phyloP scores from a whole-genome alignment of 495 filamentous ascomycete genomes.

The Opeltia flavorubescens region DNA sequence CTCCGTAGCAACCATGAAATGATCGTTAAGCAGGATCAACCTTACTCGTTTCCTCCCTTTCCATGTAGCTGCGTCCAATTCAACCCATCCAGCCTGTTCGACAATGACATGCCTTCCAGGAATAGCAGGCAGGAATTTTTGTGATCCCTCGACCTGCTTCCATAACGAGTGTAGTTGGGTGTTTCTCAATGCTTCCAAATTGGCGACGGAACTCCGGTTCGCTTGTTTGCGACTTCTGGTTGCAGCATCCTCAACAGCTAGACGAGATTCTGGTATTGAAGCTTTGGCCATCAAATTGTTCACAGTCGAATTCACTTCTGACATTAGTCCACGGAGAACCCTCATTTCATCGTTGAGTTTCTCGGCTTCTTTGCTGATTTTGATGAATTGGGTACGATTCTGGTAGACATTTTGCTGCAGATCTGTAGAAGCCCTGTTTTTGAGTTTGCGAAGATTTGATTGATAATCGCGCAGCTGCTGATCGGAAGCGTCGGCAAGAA shows the following conservation, averaged over 20 bases:
- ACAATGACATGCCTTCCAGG: constrained; percentile 83
- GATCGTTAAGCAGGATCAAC: constrained; percentile 87
- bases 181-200: constrained; percentile 91
- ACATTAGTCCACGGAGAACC: constrained; percentile 71
- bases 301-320: constrained; percentile 69
- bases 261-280: constrained; percentile 16
- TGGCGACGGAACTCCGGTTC: constrained; percentile 56
- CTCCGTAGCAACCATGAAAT: constrained; percentile 74
- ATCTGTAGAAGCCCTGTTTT: constrained; percentile 71
- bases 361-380: constrained; percentile 97
- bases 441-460: constrained; percentile 56
- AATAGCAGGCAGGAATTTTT: constrained; percentile 87
- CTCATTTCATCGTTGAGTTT: constrained; percentile 96
- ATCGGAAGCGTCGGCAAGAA: constrained; percentile 86
- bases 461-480: constrained; percentile 83
- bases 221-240: constrained; percentile 28
- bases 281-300: constrained; percentile 47
- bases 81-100: constrained; percentile 83
- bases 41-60: constrained; percentile 74
- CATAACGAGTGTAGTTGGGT: constrained; percentile 68
- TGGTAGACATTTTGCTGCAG: constrained; percentile 95
- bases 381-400: constrained; percentile 96
- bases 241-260: constrained; percentile 24
- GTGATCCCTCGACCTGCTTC: constrained; percentile 90
- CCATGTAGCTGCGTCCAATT: constrained; percentile 94